A percentile compares a stretch with the other conserved stretches of the same genome.
These are phyloP conservation scores for Phytophthora sojae DNA, from an alignment of 352 stramenopile genomes.

Conservation along the genomic window DNA sequence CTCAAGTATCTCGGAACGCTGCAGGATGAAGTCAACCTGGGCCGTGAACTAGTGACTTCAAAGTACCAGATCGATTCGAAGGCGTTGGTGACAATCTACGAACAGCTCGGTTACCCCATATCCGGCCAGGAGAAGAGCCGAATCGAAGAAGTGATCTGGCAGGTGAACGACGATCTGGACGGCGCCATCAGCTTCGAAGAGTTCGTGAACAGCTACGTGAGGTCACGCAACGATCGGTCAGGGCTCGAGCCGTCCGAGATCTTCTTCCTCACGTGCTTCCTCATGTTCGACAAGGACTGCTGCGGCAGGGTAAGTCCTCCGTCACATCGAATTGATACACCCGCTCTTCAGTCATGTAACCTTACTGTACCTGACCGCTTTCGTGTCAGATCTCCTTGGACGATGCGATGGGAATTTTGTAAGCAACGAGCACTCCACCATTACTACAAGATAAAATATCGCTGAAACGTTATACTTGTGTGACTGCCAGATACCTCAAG, in stretches of 20 bases:
- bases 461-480: background rate
- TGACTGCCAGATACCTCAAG: conserved; percentile 62
- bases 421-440: conserved; percentile 9
- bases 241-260: conserved; percentile 77
- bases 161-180: conserved; percentile 83
- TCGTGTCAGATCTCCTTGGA: conserved; percentile 69
- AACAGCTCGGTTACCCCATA: conserved; percentile 56
- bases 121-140: conserved; percentile 48
- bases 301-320: conserved; percentile 57
- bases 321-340: background rate
- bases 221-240: conserved; percentile 65
- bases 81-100: conserved; percentile 59
- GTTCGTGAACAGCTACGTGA: conserved; percentile 79
- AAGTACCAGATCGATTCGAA: conserved; percentile 64
- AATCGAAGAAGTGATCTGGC: conserved; percentile 80
- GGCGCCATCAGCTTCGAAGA: conserved; percentile 78
- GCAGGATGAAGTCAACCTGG: conserved; percentile 65
- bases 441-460: background rate
- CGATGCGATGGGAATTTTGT: conserved; percentile 85
- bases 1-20: conserved; percentile 56
- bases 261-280: conserved; percentile 86
- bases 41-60: conserved; percentile 58
- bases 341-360: background rate
- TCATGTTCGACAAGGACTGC: conserved; percentile 85
- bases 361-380: background rate